phyloP scores from a whole-genome alignment of 352 stramenopile genomes.

The Phytopythium helicoides region DNA sequence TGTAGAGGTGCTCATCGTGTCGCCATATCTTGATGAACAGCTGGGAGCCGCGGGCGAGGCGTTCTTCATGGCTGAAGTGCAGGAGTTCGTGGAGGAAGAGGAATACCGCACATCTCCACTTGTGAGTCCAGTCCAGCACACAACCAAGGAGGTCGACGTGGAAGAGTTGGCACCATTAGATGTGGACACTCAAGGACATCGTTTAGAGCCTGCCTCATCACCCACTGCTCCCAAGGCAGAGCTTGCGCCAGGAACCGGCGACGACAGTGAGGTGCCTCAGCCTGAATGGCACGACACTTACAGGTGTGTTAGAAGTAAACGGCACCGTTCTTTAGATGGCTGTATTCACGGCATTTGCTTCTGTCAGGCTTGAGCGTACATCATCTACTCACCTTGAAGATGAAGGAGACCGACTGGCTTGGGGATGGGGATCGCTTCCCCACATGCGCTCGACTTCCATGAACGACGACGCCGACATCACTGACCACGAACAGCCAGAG shows the following conservation, averaged over 20 bases:
- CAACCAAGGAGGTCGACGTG: neutral
- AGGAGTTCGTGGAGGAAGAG: constrained; percentile 52
- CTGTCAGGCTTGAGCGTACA: constrained; percentile 4
- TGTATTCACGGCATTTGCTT: too few relatives aligned
- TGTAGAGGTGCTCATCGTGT: neutral
- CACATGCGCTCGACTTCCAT: constrained; percentile 21
- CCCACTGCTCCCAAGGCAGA: neutral
- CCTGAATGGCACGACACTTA: constrained; percentile 15
- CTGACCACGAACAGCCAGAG: constrained; percentile 3
- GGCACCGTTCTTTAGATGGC: too few relatives aligned
- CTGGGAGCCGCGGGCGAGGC: constrained; percentile 62
- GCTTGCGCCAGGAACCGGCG: neutral
- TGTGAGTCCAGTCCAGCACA: constrained; percentile 27
- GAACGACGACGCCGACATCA: constrained; percentile 8
- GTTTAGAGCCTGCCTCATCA: too few relatives aligned
- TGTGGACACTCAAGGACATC: neutral
- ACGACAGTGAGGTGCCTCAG: neutral
- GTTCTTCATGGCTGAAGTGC: constrained; percentile 71
- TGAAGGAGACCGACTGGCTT: constrained; percentile 41
- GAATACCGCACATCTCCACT: constrained; percentile 70
- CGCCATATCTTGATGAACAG: constrained; percentile 10
- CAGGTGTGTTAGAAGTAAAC: neutral
- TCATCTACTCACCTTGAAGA: constrained; percentile 2
- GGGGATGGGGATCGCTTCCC: constrained; percentile 50
- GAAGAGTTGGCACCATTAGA: neutral